Base-by-base conservation (phyloP, 345 rosid genomes). In the Geranium brycei region DNA sequence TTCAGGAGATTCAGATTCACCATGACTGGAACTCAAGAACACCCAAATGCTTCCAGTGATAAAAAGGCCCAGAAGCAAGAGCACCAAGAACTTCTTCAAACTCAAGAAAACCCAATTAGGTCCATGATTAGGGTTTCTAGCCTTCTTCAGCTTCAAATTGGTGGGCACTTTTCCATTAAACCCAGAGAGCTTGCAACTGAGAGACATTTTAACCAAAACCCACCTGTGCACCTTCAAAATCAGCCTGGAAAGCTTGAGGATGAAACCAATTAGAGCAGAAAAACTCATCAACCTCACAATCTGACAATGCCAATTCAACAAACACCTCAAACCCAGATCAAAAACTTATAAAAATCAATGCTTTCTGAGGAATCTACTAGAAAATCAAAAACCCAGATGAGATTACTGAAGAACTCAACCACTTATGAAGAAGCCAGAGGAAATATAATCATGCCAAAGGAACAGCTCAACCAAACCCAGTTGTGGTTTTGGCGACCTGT, bases 191-290 rank as follows among this genome's bases (percentile, higher is more conserved):
- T 81, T 75, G 69, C 77, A 67, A 72, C 80, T 79, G 60, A 76
- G 72, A 65, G 83, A 75, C 97, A 88, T 87, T 65, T 71, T 69
- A 58, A 73, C 68, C 67, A 69, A 70, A 65, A 56, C 69, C 79
- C 73, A 74, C 72, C 66, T 69, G 17, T 69, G 74, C 55, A 68
- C 31, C 64, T 70, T 75, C 64, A 62, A 68, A 40, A 71, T 73
- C 4, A 70, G 70, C 71, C 72, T 66, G 60, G 68, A 67, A 17
- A 79, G 67, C 69, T 68, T 75, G 73, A 68, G 62, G 62, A 76
- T 60, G 71, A 62, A 62, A 63, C 85, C 77, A 73, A 69, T 68
- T 73, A 76, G 72, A 64, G 77, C 63, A 69, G 68, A 76, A 72
- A 68, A 75, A 72, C 71, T 75, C 83, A 80, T 76, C 73, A 77